phyloP scores from a whole-genome alignment of 257 asterid genomes.

The Solanum chiquidenum region DNA sequence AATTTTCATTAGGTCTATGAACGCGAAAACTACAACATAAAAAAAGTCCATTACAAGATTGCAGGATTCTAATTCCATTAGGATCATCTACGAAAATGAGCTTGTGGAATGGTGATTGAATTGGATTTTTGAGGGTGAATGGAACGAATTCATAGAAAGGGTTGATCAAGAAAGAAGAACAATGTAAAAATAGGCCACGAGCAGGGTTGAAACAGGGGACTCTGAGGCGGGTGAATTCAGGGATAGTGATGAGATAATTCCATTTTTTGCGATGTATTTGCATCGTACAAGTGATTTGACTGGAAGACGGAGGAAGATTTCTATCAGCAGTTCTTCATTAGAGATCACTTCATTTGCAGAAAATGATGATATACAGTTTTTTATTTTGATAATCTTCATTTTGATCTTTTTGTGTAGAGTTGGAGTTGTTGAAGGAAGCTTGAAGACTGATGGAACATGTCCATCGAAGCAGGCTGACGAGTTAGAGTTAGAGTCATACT shows the following conservation, averaged over 20 bases:
- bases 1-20: neutral
- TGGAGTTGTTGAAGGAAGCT: neutral
- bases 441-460: too few species aligned
- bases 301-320: neutral
- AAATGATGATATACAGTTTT: neutral
- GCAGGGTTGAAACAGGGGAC: neutral
- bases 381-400: neutral
- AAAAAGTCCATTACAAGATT: constrained; percentile 34
- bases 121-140: neutral
- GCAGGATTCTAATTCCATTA: constrained; percentile 2
- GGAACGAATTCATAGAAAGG: neutral
- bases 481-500: too few species aligned
- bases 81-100: neutral
- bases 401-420: neutral
- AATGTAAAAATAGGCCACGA: neutral
- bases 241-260: neutral
- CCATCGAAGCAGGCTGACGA: too few species aligned
- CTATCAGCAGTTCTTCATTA: neutral
- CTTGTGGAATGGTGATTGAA: neutral
- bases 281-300: neutral
- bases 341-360: neutral
- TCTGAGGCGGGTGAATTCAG: neutral
- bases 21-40: constrained; percentile 3
- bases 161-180: neutral
- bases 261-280: neutral